Evolutionary conservation across 305 asterid genomes (phyloP), one percentile per base, ranked within the genome.

Genomic region (Caryopteris hybrid): DNA sequence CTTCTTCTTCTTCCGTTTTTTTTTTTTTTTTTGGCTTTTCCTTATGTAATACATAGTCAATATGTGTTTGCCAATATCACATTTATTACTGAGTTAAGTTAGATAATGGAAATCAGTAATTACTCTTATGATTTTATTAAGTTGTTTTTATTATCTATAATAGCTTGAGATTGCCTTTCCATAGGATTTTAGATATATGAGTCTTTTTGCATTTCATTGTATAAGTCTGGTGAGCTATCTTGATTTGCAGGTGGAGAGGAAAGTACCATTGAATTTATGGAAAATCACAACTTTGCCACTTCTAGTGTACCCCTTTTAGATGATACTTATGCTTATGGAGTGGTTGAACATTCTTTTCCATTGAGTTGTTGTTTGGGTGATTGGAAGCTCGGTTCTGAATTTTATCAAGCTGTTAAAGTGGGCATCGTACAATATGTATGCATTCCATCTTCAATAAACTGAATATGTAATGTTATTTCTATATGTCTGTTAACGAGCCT

Each of bases 381-480:
- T 54, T 90, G 99, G 99, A 76, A 69, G 62, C 96, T 90, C 8
- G 99, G 99, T 65, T 76, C 97, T 55, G 89, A 88, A 68, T 93
- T 93, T 81, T 93, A 93, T 78, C 95, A 93, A 72, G 96, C 95
- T 11, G 97, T 93, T 38, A 93, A 88, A 84, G 83, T 93, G 66
- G 99, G 99, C 84, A 88, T 93, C 47, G 99, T 90, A 62, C 99
- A 93, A 83, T 93, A 93, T 84, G 99, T 92, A 82, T 29, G 93
- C 66, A 8, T 66, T 71, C 65, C 64, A 42, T 52, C 73, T 62
- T 63, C 57, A 57, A 17, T 11, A 71, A 34, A 42, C 52, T 25
- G 21, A 14, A 43, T 47, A 5, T 13, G 13, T 23, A 71, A 46
- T 52, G 36, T 70, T 61, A 27, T 51, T 59, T 59, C 64, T 53